Evolutionary conservation across 495 filamentous ascomycete species (phyloP), one percentile per base, ranked within the genome.

Genomic region (Podospora conica): DNA sequence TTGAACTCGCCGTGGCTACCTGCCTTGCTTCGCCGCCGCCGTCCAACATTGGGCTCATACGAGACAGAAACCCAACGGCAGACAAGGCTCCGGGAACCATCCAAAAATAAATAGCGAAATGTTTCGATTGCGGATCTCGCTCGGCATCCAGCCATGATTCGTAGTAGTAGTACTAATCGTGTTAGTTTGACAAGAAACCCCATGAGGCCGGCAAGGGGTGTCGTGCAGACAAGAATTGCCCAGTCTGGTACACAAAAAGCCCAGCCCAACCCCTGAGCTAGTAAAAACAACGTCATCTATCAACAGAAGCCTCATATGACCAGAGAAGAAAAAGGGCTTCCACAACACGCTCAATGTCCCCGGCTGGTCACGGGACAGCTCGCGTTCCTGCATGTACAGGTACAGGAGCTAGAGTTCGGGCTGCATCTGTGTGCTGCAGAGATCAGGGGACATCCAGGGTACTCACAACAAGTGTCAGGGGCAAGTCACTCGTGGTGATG

Each of bases 401-500:
- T 9, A 57, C 67, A 66, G 3, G 57, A 24, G 4, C 56, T 55
- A 22, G 12, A 9, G 18, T 0, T 27, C 33, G 58, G 63, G 22
- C 18, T 11, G 33, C 69, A 71, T 22, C 25, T n/a, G 53, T 71
- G 69, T 9, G 3, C 56, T 9, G 55, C n/a, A 5, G 57, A 28
- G 58, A 64, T 29, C 21, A 69, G 40, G 18, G 69, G 66, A 25
- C 69, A 71, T 1, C 65, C 60, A 1, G 69, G 64, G 21, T 71
- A 58, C 20, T 71, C 64, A 28, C 69, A 71, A 2, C 64, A 58
- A 29, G 58, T 61, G 31, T 69, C 63, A 0, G 69, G 69, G 3
- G 66, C 56, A 27, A 71, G 55, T 66, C 69, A 71, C 11, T 57
- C 24, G 55, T 71, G 69, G 61, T 71, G 66, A 55, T 71, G 66